Evolutionary conservation across 1,284 basidiomycete species (phyloP).

Genomic region (Irpex sp.): DNA sequence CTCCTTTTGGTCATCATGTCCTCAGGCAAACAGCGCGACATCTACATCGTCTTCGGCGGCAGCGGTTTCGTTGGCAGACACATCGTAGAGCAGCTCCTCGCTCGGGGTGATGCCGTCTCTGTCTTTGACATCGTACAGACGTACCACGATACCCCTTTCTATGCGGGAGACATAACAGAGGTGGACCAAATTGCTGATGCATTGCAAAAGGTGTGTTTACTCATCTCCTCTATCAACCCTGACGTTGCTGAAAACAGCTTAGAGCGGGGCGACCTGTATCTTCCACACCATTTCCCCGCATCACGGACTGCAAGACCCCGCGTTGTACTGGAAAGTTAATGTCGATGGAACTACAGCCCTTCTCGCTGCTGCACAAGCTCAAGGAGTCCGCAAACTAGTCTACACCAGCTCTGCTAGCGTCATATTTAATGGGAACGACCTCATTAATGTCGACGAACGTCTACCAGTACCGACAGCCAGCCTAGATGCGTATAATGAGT

Average conservation of each 20-base stretch:
- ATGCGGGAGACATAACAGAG: conserved; percentile 83
- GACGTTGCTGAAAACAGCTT: conserved; percentile 6
- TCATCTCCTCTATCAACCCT: conserved; percentile 5
- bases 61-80: conserved; percentile 91
- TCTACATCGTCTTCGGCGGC: conserved; percentile 85
- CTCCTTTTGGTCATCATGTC: conserved; percentile 19
- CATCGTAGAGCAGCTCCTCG: conserved; percentile 80
- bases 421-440: conserved; percentile 81
- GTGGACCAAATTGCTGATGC: conserved; percentile 70
- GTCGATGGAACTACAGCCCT: conserved; percentile 89
- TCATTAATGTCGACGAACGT: conserved; percentile 90
- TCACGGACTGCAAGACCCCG: conserved; percentile 65
- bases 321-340: conserved; percentile 91
- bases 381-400: conserved; percentile 82
- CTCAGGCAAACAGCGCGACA: conserved; percentile 33
- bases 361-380: conserved; percentile 75
- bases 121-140: conserved; percentile 91
- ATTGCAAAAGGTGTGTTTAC: conserved; percentile 60
- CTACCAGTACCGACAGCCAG: conserved; percentile 72
- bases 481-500: conserved; percentile 93
- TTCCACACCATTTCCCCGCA: conserved; percentile 96
- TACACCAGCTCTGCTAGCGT: conserved; percentile 96
- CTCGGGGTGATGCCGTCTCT: conserved; percentile 76
- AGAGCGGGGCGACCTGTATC: conserved; percentile 83
- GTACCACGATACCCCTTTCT: conserved; percentile 82